A percentile compares a stretch with the other conserved stretches of the same genome.
Conservation (phyloP, 208 protist genomes). For the Leishmania braziliensis region DNA sequence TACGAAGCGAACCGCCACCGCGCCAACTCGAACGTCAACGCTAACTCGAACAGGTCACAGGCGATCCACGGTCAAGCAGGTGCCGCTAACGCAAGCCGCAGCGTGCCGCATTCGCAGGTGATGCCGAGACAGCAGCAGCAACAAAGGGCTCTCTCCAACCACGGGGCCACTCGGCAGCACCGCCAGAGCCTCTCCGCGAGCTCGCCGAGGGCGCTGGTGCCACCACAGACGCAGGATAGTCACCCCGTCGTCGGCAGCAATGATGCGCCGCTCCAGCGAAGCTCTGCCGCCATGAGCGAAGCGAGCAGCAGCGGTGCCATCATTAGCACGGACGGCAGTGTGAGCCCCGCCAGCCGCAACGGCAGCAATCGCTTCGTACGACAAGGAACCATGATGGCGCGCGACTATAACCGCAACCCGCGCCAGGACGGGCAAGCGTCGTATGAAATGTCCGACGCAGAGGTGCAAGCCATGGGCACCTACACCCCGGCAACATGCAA, state of each 20-base stretch:
- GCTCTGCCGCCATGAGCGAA: neutral
- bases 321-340: constrained; percentile 1
- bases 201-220: neutral
- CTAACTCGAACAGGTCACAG: neutral
- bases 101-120: neutral
- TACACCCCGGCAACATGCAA: neutral
- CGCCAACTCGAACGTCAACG: constrained; percentile 2
- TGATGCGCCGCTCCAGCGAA: neutral
- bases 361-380: constrained; percentile 19
- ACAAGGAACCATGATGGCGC: constrained; percentile 24
- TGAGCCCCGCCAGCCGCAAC: neutral
- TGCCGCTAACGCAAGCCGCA: neutral
- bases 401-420: constrained; percentile 31
- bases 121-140: neutral
- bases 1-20: constrained; percentile 23
- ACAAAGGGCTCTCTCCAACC: constrained; percentile 23
- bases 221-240: neutral
- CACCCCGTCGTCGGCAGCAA: constrained; percentile 7
- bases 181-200: constrained; percentile 16
- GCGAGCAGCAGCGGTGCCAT: neutral
- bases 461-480: neutral
- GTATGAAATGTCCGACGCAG: constrained; percentile 13
- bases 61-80: neutral
- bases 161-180: constrained; percentile 16
- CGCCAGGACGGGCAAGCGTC: constrained; percentile 35